Evolutionary conservation across 1,284 basidiomycete genomes (phyloP).

Genomic region (Moesziomyces sp.): DNA sequence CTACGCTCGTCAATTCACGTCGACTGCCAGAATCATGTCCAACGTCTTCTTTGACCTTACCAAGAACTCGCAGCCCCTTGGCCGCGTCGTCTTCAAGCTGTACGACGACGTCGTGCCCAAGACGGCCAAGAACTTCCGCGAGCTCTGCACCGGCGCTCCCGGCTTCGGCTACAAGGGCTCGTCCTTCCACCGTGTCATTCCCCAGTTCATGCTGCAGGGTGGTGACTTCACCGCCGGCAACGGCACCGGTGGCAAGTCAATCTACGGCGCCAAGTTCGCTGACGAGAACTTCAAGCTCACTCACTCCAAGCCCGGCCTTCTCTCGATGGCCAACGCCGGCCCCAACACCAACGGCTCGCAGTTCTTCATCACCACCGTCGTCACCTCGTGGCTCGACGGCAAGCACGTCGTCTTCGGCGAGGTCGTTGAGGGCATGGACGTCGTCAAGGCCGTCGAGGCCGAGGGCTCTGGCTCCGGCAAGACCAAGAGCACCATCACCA

Average conservation of each 20-base stretch:
- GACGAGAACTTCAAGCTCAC: conserved; percentile 63
- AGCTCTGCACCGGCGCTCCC: conserved; percentile 70
- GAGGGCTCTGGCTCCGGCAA: conserved; percentile 61
- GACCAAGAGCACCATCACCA: conserved; percentile 60
- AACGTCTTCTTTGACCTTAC: conserved; percentile 79
- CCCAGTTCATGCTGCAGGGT: conserved; percentile 73
- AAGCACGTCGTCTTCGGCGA: conserved; percentile 95
- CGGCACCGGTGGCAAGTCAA: conserved; percentile 66
- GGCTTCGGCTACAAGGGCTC: conserved; percentile 81
- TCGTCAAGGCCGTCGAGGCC: conserved; percentile 65
- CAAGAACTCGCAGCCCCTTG: conserved; percentile 68
- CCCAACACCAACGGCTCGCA: conserved; percentile 70
- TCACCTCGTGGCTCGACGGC: conserved; percentile 78
- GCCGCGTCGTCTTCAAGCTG: conserved; percentile 63
- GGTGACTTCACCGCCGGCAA: conserved; percentile 68
- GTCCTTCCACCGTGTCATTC: conserved; percentile 74
- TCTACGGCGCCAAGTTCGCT: conserved; percentile 63
- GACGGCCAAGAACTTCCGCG: conserved; percentile 65
- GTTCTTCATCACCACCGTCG: conserved; percentile 67
- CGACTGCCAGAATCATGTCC: conserved; percentile 63
- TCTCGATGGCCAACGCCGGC: conserved; percentile 64
- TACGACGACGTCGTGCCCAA: conserved; percentile 66
- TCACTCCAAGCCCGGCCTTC: conserved; percentile 62
- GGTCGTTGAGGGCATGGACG: conserved; percentile 71
- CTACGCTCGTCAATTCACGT: conserved; percentile 60